Percentiles rank a stretch among this genome's conserved stretches.
Conservation (phyloP, 78 protist genomes). For the Dictyostelium brefeldianum region DNA sequence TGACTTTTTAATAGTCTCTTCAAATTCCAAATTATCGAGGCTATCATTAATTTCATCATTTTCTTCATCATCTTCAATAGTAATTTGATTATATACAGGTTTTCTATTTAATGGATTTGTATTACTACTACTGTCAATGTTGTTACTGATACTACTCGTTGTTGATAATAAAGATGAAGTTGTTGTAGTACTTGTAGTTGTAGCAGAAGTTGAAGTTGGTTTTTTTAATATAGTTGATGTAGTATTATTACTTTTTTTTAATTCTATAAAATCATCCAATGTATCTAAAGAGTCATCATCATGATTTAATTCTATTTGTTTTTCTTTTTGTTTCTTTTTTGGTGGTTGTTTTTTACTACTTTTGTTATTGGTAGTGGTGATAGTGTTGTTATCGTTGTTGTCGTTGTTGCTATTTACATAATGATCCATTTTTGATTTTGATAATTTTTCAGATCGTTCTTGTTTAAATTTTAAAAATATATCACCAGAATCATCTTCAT, state of each 20-base stretch:
- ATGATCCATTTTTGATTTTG: slow-evolving; percentile 26
- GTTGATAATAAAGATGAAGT: too few species aligned
- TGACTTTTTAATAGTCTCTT: too few species aligned
- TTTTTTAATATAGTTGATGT: not conserved
- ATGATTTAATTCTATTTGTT: not conserved
- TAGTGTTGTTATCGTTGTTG: not conserved
- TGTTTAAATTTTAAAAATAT: slow-evolving; percentile 21
- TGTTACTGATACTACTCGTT: not conserved
- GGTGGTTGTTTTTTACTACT: not conserved
- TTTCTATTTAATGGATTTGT: not conserved
- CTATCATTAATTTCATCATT: too few species aligned
- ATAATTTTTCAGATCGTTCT: slow-evolving; percentile 1
- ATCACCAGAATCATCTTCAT: slow-evolving; percentile 8
- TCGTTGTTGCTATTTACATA: not conserved
- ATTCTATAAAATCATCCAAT: not conserved
- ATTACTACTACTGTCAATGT: not conserved
- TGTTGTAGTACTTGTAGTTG: too few species aligned
- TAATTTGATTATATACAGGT: too few species aligned
- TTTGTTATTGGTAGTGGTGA: not conserved
- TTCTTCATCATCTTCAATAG: too few species aligned
- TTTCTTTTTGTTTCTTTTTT: not conserved
- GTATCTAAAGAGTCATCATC: not conserved
- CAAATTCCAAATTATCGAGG: too few species aligned
- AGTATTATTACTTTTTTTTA: not conserved
- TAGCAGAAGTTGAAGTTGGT: too few species aligned